A percentile compares a stretch with the other conserved stretches of the same genome.
phyloP scores from a whole-genome alignment of 2,329 filamentous ascomycete genomes.

The Fonsecaea multimorphosa region DNA sequence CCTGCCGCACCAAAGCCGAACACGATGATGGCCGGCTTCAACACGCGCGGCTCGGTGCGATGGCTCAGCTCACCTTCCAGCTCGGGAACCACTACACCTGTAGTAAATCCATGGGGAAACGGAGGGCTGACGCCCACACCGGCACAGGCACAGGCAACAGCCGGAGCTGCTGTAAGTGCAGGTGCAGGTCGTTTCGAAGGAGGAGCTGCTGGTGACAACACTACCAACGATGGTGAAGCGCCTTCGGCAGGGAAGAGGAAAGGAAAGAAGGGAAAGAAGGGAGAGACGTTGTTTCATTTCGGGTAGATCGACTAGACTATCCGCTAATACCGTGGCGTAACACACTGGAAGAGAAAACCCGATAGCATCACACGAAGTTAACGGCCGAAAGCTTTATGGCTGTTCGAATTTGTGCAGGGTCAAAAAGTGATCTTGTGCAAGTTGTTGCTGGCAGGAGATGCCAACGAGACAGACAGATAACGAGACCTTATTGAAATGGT shows the following conservation, averaged over 20 bases:
- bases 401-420: background rate
- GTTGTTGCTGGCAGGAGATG: background rate
- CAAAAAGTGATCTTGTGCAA: background rate
- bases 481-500: background rate
- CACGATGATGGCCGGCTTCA: conserved; percentile 54
- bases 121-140: conserved; percentile 37
- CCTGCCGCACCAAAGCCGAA: conserved; percentile 75
- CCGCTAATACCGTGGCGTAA: background rate
- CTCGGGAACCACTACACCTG: conserved; percentile 42
- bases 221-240: conserved; percentile 37
- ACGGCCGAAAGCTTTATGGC: background rate
- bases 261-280: conserved; percentile 49
- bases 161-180: too few species aligned
- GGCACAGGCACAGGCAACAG: conserved; percentile 31
- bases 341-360: background rate
- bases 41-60: conserved; percentile 53
- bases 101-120: conserved; percentile 48
- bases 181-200: conserved; percentile 30
- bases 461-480: background rate
- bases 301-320: conserved; percentile 38
- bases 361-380: background rate
- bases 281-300: conserved; percentile 51
- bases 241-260: conserved; percentile 38
- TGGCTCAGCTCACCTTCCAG: conserved; percentile 46
- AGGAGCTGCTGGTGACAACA: conserved; percentile 35